These are phyloP conservation scores for Comarum palustre DNA, from an alignment of 306 rosid species.

Conservation along the genomic window DNA sequence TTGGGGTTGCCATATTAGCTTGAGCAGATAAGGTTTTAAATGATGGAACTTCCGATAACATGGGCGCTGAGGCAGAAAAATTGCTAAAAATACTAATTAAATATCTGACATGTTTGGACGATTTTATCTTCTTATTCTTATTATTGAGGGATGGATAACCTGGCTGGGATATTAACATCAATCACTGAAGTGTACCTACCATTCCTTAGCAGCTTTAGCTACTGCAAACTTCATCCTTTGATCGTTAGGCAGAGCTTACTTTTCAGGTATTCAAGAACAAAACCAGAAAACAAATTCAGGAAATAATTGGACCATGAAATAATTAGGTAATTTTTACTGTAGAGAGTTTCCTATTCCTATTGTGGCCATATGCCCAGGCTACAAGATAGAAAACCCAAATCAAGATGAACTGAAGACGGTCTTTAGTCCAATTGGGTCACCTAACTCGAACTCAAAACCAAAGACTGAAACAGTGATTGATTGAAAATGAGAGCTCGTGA, in stretches of 20 bases:
- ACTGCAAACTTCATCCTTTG: neutral
- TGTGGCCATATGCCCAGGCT: neutral
- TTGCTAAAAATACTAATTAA: neutral
- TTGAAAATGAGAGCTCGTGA: neutral
- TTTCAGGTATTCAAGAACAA: neutral
- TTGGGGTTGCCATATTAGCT: neutral
- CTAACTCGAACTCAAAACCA: neutral
- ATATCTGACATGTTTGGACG: neutral
- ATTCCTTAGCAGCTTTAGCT: neutral
- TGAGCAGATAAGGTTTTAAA: neutral
- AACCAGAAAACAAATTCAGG: neutral
- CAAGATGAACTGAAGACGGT: neutral
- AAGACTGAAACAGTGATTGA: neutral
- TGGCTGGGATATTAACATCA: neutral
- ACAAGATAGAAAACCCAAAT: neutral
- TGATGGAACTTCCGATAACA: neutral
- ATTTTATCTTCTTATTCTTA: neutral
- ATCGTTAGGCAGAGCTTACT: neutral
- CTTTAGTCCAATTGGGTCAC: conserved; percentile 1
- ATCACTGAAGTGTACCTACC: neutral
- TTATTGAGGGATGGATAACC: neutral
- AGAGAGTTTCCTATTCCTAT: neutral
- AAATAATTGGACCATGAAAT: neutral
- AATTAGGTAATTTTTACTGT: neutral
- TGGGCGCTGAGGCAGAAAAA: neutral